Conservation (phyloP, 768 basidiomycete species). For the Cubamyces sp. region DNA sequence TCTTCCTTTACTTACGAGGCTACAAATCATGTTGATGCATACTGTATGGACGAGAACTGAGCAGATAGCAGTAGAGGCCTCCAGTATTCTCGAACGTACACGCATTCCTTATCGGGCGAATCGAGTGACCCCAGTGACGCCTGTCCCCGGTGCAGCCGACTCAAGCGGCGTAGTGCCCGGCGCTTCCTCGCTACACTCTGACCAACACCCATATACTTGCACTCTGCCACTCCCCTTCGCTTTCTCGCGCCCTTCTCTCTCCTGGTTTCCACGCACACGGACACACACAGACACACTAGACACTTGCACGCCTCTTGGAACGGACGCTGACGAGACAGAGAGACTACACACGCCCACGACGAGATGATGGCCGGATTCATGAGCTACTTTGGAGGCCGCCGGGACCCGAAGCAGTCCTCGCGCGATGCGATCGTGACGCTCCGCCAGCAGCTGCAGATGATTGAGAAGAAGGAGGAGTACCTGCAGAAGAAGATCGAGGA, state of each 20-base stretch:
- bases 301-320: background rate
- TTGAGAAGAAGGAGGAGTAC: slow-evolving; percentile 99
- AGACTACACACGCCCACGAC: no score
- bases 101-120: slow-evolving; percentile 35
- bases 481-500: slow-evolving; percentile 97
- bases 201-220: slow-evolving; percentile 9
- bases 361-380: slow-evolving; percentile 76
- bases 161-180: slow-evolving; percentile 7
- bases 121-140: slow-evolving; percentile 29
- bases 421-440: slow-evolving; percentile 92
- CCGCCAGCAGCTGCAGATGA: slow-evolving; percentile 92
- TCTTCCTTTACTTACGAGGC: no score
- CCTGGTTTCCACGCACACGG: background rate
- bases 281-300: background rate
- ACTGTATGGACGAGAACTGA: no score
- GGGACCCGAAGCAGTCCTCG: slow-evolving; percentile 82
- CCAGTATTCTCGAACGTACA: slow-evolving; percentile 12
- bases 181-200: slow-evolving; percentile 22
- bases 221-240: slow-evolving; percentile 6
- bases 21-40: no score
- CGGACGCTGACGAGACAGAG: background rate
- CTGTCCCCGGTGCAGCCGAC: background rate
- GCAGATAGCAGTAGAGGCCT: background rate
- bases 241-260: background rate
- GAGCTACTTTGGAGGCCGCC: slow-evolving; percentile 86